phyloP scores from a whole-genome alignment of 2,329 filamentous ascomycete species.

The Aspergillus quadricinctus region DNA sequence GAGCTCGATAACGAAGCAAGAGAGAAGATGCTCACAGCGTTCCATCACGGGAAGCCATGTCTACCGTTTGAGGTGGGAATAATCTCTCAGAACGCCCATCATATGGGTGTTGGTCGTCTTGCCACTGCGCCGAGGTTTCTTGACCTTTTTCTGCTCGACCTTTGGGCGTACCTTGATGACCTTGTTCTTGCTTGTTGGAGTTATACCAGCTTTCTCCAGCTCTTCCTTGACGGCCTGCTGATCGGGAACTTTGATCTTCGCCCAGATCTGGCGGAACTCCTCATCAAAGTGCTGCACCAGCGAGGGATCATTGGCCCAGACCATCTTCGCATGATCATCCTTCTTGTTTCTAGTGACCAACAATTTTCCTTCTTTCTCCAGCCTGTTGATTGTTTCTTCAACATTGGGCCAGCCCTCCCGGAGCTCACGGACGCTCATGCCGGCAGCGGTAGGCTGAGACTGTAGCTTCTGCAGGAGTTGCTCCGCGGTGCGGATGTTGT shows the following conservation, averaged over 20 bases:
- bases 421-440: constrained; percentile 80
- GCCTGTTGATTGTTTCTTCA: constrained; percentile 68
- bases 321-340: constrained; percentile 76
- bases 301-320: constrained; percentile 84
- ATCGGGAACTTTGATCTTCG: constrained; percentile 70
- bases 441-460: constrained; percentile 72
- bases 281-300: constrained; percentile 71
- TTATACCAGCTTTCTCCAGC: constrained; percentile 72
- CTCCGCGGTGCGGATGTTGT: constrained; percentile 73
- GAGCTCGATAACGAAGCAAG: not conserved
- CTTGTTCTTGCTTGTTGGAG: constrained; percentile 78
- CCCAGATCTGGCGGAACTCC: constrained; percentile 82
- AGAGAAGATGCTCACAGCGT: not conserved
- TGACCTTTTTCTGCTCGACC: constrained; percentile 64
- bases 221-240: constrained; percentile 72
- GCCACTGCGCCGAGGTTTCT: constrained; percentile 67
- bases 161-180: constrained; percentile 55
- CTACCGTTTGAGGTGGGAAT: constrained; percentile 46
- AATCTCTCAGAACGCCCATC: constrained; percentile 75
- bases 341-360: constrained; percentile 89
- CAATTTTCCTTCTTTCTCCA: constrained; percentile 75
- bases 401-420: constrained; percentile 95
- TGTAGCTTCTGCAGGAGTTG: constrained; percentile 79
- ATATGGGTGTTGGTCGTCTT: constrained; percentile 89
- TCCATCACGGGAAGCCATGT: not conserved